These are phyloP conservation scores for Phalaenopsis aphrodite DNA, from an alignment of 106 monocot species.

Conservation along the genomic window DNA sequence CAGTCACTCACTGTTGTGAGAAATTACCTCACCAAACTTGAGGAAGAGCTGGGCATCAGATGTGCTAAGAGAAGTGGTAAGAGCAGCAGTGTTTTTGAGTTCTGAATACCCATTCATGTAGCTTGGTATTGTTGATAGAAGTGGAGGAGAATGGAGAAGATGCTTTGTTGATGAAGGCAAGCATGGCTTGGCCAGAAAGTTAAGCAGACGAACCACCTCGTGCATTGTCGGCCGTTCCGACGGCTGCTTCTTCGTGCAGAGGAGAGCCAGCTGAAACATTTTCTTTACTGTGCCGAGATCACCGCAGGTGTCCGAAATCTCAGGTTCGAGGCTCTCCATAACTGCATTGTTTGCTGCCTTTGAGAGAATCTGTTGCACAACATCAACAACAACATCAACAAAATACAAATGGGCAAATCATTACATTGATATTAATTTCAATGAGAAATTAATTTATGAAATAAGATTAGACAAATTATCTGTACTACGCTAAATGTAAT, in stretches of 20 bases:
- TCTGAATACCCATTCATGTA: slow-evolving; percentile 59
- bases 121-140: slow-evolving; percentile 14
- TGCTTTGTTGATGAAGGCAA: slow-evolving; percentile 13
- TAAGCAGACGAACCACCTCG: slow-evolving; percentile 71
- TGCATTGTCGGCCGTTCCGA: slow-evolving; percentile 88
- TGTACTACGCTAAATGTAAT: too few species aligned
- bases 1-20: slow-evolving; percentile 57
- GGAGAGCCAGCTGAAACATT: slow-evolving; percentile 78
- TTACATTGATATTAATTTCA: too few species aligned
- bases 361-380: slow-evolving; percentile 48
- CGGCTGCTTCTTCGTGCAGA: slow-evolving; percentile 87
- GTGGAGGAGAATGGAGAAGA: slow-evolving; percentile 13
- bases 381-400: not conserved
- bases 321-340: slow-evolving; percentile 80
- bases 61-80: slow-evolving; percentile 37
- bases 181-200: slow-evolving; percentile 37
- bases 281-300: slow-evolving; percentile 68
- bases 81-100: slow-evolving; percentile 35
- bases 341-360: slow-evolving; percentile 67
- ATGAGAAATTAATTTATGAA: too few species aligned
- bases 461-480: too few species aligned
- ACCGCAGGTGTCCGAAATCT: slow-evolving; percentile 53
- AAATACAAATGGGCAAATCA: too few species aligned
- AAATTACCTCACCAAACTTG: slow-evolving; percentile 94
- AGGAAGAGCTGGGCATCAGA: slow-evolving; percentile 87